Conservation (phyloP, 2,329 filamentous ascomycete species). For the Fusarium veterinarium region DNA sequence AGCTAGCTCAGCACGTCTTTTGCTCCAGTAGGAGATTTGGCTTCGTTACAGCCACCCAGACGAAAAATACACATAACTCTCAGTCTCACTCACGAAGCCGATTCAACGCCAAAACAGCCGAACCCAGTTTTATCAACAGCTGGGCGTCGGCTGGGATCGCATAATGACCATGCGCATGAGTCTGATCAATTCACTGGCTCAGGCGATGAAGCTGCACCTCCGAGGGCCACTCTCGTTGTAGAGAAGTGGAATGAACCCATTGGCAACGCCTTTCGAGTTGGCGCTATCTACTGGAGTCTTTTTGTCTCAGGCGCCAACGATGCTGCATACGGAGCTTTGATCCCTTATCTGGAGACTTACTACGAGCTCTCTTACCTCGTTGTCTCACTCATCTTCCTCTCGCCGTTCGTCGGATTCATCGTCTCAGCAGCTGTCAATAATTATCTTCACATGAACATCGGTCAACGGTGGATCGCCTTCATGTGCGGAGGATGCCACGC, state of each 20-base stretch:
- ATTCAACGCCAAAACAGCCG: conserved; percentile 4
- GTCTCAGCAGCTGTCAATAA: conserved; percentile 72
- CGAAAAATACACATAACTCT: no score
- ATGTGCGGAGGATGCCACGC: conserved; percentile 70
- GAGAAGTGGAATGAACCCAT: conserved; percentile 37
- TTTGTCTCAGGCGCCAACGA: conserved; percentile 70
- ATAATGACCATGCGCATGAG: neutral
- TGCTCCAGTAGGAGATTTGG: no score
- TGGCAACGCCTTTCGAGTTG: conserved; percentile 58
- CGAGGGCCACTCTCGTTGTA: neutral
- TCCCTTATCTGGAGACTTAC: conserved; percentile 54
- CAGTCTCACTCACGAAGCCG: neutral
- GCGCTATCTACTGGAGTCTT: conserved; percentile 67
- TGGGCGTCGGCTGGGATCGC: conserved; percentile 20
- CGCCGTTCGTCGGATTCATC: conserved; percentile 74
- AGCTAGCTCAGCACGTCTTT: no score
- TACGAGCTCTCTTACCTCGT: conserved; percentile 71
- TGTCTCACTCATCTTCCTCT: conserved; percentile 74
- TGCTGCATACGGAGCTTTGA: conserved; percentile 57
- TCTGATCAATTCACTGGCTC: neutral
- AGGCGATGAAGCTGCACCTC: neutral
- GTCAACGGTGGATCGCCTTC: conserved; percentile 67
- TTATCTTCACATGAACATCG: conserved; percentile 44
- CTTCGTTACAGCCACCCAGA: no score
- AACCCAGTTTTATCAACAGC: conserved; percentile 6